A percentile compares a stretch with the other conserved stretches of the same genome.
These are phyloP conservation scores for Solanum peruvianum DNA, from an alignment of 257 asterid genomes.

Conservation along the genomic window DNA sequence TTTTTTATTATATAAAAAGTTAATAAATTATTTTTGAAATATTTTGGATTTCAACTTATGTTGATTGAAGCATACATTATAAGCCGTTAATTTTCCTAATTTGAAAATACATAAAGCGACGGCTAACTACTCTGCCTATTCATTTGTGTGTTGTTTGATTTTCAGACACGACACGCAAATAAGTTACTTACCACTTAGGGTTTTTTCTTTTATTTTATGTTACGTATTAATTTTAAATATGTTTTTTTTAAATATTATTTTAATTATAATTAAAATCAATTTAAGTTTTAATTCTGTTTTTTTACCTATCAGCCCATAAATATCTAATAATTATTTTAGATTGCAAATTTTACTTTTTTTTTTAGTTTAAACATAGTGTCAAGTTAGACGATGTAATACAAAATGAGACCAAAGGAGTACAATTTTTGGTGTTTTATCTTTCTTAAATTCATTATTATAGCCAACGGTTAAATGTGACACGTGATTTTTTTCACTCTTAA, in stretches of 20 bases:
- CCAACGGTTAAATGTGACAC: background rate
- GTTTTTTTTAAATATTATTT: too few relatives aligned
- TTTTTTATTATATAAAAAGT: background rate
- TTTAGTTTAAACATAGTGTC: fast-evolving
- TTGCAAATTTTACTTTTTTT: too few relatives aligned
- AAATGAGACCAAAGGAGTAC: background rate
- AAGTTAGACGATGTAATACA: too few relatives aligned
- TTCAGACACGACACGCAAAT: background rate
- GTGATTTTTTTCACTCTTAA: background rate
- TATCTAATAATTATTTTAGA: too few relatives aligned
- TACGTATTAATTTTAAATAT: too few relatives aligned
- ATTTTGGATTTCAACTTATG: background rate
- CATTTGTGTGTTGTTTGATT: background rate
- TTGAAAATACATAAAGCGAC: background rate
- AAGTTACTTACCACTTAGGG: background rate
- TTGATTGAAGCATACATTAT: background rate
- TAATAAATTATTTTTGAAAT: background rate
- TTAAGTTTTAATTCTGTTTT: too few relatives aligned
- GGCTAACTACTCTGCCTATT: background rate
- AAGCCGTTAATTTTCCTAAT: background rate
- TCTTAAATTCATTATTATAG: background rate
- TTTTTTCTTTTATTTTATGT: too few relatives aligned
- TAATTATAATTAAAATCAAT: too few relatives aligned
- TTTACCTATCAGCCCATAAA: background rate
- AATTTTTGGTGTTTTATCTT: background rate